Base-by-base conservation (phyloP, 306 rosid genomes). In the Alnus glutinosa region DNA sequence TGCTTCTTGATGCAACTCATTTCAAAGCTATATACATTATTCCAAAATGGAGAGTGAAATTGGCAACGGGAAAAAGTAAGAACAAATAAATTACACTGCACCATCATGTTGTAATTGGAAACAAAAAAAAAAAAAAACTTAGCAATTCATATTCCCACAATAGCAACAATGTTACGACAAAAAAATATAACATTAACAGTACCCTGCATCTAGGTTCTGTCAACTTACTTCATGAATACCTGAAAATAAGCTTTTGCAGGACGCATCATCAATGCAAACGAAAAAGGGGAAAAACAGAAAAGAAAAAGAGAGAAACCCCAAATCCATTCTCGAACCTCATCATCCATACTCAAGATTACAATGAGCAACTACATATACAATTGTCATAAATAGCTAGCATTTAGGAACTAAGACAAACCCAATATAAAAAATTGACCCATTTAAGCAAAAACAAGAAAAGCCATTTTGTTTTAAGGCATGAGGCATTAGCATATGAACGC, bases 201-300 rank as follows among this genome's bases (percentile, higher is more conserved):
- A 36, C 46, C 59, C 81, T 4, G 75, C 73, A 77, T 79, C 88
- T 61, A 28, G 75, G 77, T 72, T 71, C 28, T 72, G 59, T 70
- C 50, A 37, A 91, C 98, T 88, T 88, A 95, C 99, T 90, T 95
- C 99, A 48, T 95, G 99, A 83, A 95, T 95, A 86, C 99, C 99
- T 95, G 89, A 23, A 74, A 9, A 75, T 49, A 79, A 84, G 87
- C 37, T 16, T 51, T 72, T 7, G 36, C 44, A 58, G 49, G 18
- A 46, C 19, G n/a, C 67, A 71, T 57, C 19, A 64, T 32, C 7
- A 61, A 72, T 28, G 14, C 64, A 30, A 32, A 71, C 28, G 28
- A 23, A 23, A 23, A 23, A 23, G 28, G 28, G 28, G 28, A 23
- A 23, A 23, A 23, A 23, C 28, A 23, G 28, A 23, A 23, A 23